Conservation (phyloP, 768 basidiomycete genomes). For the Hericium rajendrae region DNA sequence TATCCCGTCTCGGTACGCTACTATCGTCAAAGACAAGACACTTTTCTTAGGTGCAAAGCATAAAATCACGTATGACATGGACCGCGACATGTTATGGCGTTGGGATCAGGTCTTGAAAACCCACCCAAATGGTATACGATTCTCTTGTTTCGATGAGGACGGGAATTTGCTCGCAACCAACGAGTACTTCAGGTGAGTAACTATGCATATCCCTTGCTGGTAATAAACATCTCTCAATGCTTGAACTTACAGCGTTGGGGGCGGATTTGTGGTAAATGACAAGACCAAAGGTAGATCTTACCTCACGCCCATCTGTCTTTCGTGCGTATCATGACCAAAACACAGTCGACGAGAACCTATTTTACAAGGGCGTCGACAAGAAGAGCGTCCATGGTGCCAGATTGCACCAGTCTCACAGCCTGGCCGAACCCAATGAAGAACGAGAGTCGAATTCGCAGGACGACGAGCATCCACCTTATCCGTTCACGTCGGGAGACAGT, state of each 20-base stretch:
- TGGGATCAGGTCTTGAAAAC: slow-evolving; percentile 86
- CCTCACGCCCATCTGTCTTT: not conserved
- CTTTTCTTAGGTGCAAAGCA: slow-evolving; percentile 67
- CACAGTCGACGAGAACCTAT: slow-evolving; percentile 84
- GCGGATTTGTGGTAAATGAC: slow-evolving; percentile 92
- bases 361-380: slow-evolving; percentile 89
- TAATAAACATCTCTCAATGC: not conserved
- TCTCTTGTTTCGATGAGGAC: slow-evolving; percentile 71
- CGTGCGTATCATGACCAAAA: not conserved
- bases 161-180: slow-evolving; percentile 89
- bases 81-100: slow-evolving; percentile 87
- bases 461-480: slow-evolving; percentile 65
- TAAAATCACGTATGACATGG: slow-evolving; percentile 77
- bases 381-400: slow-evolving; percentile 70
- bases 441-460: slow-evolving; percentile 14
- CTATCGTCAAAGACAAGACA: slow-evolving; percentile 54
- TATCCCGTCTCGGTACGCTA: slow-evolving; percentile 64
- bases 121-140: slow-evolving; percentile 90
- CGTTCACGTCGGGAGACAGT: slow-evolving; percentile 69
- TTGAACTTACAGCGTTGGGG: slow-evolving; percentile 53
- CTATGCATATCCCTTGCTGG: not conserved
- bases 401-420: slow-evolving; percentile 45
- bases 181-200: slow-evolving; percentile 71
- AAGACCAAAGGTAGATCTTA: slow-evolving; percentile 65
- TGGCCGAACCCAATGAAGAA: slow-evolving; percentile 27